Evolutionary conservation across 352 stramenopile genomes (phyloP), one percentile per base, ranked within the genome.

Genomic region (Peronosclerospora sorghi): DNA sequence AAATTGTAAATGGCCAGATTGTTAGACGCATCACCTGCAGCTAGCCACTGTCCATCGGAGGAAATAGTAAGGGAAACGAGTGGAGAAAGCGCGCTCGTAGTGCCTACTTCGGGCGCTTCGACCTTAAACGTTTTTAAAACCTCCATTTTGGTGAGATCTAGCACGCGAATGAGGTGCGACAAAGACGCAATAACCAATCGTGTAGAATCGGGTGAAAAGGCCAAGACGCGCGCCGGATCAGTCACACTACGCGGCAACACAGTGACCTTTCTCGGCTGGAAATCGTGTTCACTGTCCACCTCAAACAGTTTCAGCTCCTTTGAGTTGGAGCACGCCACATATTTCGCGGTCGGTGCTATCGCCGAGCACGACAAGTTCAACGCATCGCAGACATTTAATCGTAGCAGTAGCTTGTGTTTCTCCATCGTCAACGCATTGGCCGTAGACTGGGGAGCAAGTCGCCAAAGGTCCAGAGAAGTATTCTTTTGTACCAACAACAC

Each of bases 241-340:
- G 59, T 59, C 14, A 68, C 59, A 3, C 58, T 51, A 15, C 15
- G 48, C 5, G 54, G 50, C 12, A 79, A 48, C 6, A 70, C 52
- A 5, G 63, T 35, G 13, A 89, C 28, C 51, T 91, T 91, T 37
- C 59, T 65, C 1, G 76, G 73, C 13, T 65, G 54, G 35, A 71
- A 82, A 19, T 72, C 60, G 9, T 58, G 42, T 0, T 56, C 30
- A 2, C 55, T 39, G 15, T 86, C 50, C 4, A 97, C 48, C 10
- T 59, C 51, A 46, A 97, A 97, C 8, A 96, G 48, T 55, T 95
- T 95, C 23, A 95, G 63, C 35, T 86, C 73, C 24, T 79, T 65
- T 6, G 78, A 62, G 45, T 91, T 93, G 24, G 81, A 90, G 50
- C 82, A 84, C 26, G 82, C 86, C 37, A 97, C 45, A 41, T 91